phyloP scores from a whole-genome alignment of 176 grass and related monocot species.

The Echinochloa phyllopogon region DNA sequence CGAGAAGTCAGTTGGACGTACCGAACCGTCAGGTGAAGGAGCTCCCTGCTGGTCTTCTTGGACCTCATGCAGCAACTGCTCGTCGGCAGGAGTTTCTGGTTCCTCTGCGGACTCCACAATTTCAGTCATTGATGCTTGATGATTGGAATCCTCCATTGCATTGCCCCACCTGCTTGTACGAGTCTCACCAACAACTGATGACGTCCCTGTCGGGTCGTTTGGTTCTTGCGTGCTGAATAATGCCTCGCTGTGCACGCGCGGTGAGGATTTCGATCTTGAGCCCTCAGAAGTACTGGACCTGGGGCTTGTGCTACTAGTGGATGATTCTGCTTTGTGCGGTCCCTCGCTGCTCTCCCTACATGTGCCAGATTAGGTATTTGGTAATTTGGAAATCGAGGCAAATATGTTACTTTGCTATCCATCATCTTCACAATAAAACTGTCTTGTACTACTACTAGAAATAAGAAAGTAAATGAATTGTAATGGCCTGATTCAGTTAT shows the following conservation, averaged over 20 bases:
- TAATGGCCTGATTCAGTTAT: too few relatives aligned
- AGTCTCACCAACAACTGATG: background rate
- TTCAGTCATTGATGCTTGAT: background rate
- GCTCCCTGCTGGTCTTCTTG: slow-evolving; percentile 31
- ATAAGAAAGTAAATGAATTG: background rate
- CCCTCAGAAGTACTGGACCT: slow-evolving; percentile 39
- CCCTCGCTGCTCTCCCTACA: slow-evolving; percentile 55
- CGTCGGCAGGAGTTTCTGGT: background rate
- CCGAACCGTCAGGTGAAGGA: slow-evolving; percentile 35
- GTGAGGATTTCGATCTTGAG: slow-evolving; percentile 41
- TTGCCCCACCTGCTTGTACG: slow-evolving; percentile 7
- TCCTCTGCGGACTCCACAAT: background rate
- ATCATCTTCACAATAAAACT: background rate
- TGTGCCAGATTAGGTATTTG: background rate
- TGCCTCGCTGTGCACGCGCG: background rate
- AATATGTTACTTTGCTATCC: background rate
- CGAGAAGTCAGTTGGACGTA: too few relatives aligned
- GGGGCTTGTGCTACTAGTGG: slow-evolving; percentile 47
- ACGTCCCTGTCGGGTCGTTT: background rate
- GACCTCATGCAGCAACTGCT: slow-evolving; percentile 1
- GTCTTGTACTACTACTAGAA: background rate
- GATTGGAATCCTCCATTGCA: background rate
- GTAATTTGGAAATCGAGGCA: background rate
- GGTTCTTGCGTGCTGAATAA: slow-evolving; percentile 31
- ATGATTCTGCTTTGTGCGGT: slow-evolving; percentile 33